Evolutionary conservation across 805 yeast genomes (phyloP), one percentile per base, ranked within the genome.

Genomic region (Sugiyamaella qingdaonensis): DNA sequence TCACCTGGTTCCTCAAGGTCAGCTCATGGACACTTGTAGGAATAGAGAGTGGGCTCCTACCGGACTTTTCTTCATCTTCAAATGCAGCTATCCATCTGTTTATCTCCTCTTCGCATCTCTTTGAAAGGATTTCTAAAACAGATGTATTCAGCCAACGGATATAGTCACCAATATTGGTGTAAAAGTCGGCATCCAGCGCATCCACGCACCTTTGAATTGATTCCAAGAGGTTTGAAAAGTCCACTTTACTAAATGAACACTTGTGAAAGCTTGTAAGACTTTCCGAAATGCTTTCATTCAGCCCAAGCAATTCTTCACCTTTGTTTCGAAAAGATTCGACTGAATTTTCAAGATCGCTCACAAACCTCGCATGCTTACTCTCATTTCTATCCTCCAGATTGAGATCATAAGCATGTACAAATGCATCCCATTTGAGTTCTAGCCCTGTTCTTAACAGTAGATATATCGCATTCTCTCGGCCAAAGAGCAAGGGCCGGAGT

Each of bases 381-480:
- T 72, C 73, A 10, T 49, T n/a, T 19, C 65, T 10, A 55, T 63
- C 37, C 58, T 53, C 34, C 56, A 46, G 31, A 56, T 60, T 67
- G 27, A 80, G 62, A 46, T 82, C 86, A 36, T 74, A 67, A 0
- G 81, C 79, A 54, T 74, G 75, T 0, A 75, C 66, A 10, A 85
- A 61, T 10, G 74, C 69, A 0, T 70, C 75, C 95, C 95, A 87
- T 8, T 72, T 71, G 1, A 78, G 65, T 2, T 61, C 58, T 2
- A 71, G 36, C 2, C 83, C 71, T 0, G 61, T 54, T 2, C 59
- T 55, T 1, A 85, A 57, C 0, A 52, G 46, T 10, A 34, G 45
- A 39, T 43, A 56, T 4, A 61, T 36, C 9, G 49, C 53, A 18
- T 57, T 60, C 32, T 60, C 55, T 19, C 32, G 41, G 1, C 62